A percentile compares a stretch with the other conserved stretches of the same genome.
Conservation (phyloP, 805 yeast species). For the Yarrowia deformans region DNA sequence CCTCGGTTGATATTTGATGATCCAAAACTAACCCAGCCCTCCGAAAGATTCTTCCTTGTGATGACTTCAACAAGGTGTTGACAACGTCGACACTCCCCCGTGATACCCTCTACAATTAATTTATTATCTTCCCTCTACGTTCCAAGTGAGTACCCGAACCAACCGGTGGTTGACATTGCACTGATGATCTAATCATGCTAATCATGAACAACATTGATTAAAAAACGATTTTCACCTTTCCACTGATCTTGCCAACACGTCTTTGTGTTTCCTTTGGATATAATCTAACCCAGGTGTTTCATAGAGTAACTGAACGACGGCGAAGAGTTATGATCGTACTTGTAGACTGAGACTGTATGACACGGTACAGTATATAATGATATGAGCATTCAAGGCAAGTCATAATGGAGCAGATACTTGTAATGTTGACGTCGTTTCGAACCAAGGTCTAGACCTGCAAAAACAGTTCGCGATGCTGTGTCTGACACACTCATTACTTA, state of each 20-base stretch:
- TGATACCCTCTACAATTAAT: conserved; percentile 33
- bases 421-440: no score
- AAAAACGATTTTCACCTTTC: conserved; percentile 37
- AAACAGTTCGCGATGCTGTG: no score
- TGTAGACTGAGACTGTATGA: no score
- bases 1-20: not conserved
- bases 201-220: conserved; percentile 38
- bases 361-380: no score
- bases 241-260: conserved; percentile 16
- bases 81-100: not conserved
- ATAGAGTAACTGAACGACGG: conserved; percentile 11
- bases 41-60: not conserved
- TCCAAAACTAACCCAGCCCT: conserved; percentile 35
- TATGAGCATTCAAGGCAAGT: no score
- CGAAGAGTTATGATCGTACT: no score
- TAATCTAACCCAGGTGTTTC: conserved; percentile 23
- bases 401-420: no score
- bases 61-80: not conserved
- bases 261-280: not conserved
- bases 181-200: conserved; percentile 39
- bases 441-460: no score
- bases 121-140: conserved; percentile 9
- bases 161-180: not conserved
- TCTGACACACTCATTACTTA: no score
- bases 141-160: conserved; percentile 17